These are phyloP conservation scores for Cylindrodendrum hubeiense DNA, from an alignment of 2,329 filamentous ascomycete species.

Conservation along the genomic window DNA sequence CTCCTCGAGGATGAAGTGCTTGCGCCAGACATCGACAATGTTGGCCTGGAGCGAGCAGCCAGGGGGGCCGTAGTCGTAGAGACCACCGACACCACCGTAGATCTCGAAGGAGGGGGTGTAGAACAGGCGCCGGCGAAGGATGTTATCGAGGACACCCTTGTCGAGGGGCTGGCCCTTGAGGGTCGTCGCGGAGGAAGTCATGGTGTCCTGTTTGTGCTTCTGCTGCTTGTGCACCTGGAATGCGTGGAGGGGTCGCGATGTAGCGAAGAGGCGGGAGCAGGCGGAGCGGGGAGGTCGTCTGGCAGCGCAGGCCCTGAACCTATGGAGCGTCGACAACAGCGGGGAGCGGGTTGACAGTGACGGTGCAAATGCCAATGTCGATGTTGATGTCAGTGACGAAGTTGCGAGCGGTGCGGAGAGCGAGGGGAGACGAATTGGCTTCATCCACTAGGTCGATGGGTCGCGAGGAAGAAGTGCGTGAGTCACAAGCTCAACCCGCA, in stretches of 20 bases:
- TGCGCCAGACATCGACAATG: conserved; percentile 89
- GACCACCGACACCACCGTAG: conserved; percentile 88
- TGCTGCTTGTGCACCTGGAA: conserved; percentile 45
- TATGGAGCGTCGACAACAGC: conserved; percentile 35
- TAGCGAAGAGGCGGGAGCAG: conserved; percentile 45
- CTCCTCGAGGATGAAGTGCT: conserved; percentile 92
- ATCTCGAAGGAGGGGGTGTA: conserved; percentile 97
- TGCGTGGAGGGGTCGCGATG: conserved; percentile 46
- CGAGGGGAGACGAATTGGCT: conserved; percentile 43
- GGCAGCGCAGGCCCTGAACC: conserved; percentile 40
- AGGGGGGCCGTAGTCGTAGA: conserved; percentile 94
- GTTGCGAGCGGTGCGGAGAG: conserved; percentile 27
- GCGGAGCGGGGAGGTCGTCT: conserved; percentile 38
- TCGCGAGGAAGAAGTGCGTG: conserved; percentile 39
- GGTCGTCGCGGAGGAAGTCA: conserved; percentile 74
- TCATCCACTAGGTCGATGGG: conserved; percentile 42
- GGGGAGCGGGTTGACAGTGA: conserved; percentile 14
- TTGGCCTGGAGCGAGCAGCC: conserved; percentile 89
- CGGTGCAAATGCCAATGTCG: conserved; percentile 4
- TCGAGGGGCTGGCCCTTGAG: conserved; percentile 93
- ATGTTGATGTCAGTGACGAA: conserved; percentile 22
- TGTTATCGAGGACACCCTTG: conserved; percentile 81
- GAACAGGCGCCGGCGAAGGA: conserved; percentile 91
- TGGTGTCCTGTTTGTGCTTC: conserved; percentile 46
- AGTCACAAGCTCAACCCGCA: conserved; percentile 42